Base-by-base conservation (phyloP, 352 stramenopile genomes). In the Thalassiosira mediterranea region DNA sequence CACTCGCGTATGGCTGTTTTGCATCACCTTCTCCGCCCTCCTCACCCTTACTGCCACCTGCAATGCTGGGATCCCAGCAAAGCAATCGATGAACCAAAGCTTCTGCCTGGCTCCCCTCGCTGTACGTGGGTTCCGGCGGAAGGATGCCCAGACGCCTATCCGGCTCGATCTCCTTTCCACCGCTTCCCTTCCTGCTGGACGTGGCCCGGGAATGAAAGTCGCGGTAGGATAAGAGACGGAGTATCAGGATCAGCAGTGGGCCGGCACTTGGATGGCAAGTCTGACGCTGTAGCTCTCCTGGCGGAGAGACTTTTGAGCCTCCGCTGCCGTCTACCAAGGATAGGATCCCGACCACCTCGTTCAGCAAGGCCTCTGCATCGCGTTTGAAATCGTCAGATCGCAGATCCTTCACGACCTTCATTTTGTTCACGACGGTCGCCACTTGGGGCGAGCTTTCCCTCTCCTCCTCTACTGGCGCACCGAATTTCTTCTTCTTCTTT, bases 251-350 rank as follows among this genome's bases (percentile, higher is more conserved):
- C 19, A 91, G 58, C 7, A 92, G 68, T 15, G 86, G 86, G 4
- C 86, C 84, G 25, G 78, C 86, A 70, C 72, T 84, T 37, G 79
- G 54, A 77, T 92, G 75, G 60, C 86, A 90, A 5, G 77, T 77
- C 10, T 80, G 44, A 48, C 83, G 40, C 53, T 90, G 87, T 21
- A 92, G 42, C 32, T 81, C 72, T n/a, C 81, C 83, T 11, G 79
- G 82, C 38, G 42, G 15, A 47, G 46, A 53, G 2, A 72, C 51
- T 61, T 52, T 59, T 10, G 13, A 54, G 10, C 37, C 62, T 0
- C 53, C 19, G 4, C 23, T 62, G 31, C 5, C 32, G 32, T 57
- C 53, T 38, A 23, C 31, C 21, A 44, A 52, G 15, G 58, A 62
- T 23, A 81, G 56, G 26, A 63, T 48, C 44, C 68, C 31, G 37